Evolutionary conservation across 495 filamentous ascomycete genomes (phyloP), one percentile per base, ranked within the genome.

Genomic region (Daldinia concentrica): DNA sequence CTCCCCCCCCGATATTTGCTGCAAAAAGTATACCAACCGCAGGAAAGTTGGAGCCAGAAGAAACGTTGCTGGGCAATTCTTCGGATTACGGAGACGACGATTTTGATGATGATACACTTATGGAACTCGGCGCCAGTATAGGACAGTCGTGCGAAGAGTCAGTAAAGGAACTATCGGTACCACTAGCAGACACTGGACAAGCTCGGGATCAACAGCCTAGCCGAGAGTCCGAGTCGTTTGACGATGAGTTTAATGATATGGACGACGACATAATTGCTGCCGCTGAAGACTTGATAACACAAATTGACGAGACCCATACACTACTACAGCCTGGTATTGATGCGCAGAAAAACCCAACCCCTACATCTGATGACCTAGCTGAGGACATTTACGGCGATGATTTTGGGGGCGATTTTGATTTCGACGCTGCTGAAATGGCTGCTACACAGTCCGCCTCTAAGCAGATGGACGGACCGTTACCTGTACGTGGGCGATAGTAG

Each of bases 401-500:
- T 61, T 90, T 90, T 76, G 88, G 88, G 39, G 88, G 89, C 74
- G 90, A 92, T 62, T 85, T 87, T 69, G 91, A 94, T 74, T 88
- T 89, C 63, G 89, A 90, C 51, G 88, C 83, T 14, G 84, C 85
- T 56, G 89, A 90, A 68, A 81, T 85, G 69, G 80, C 84, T 65
- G 85, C 86, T n/a, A 88, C 86, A 52, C 85, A 89, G 79, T 75
- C 74, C 0, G 58, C 66, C 37, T 36, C 26, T 39, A 68, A 74
- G 27, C 62, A 68, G 41, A 59, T 55, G 15, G 60, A 52, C 24
- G 66, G 66, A 43, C 61, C 72, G 36, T 66, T 71, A 59, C 66
- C 76, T 85, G 87, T 90, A 87, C 78, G 86, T 87, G 80, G 79
- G 62, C 74, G 76, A 63, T 72, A 63, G 57, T 76, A 73, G 75